Base-by-base conservation (phyloP, 2,329 filamentous ascomycete species). In the Fusarium decemcellulare region DNA sequence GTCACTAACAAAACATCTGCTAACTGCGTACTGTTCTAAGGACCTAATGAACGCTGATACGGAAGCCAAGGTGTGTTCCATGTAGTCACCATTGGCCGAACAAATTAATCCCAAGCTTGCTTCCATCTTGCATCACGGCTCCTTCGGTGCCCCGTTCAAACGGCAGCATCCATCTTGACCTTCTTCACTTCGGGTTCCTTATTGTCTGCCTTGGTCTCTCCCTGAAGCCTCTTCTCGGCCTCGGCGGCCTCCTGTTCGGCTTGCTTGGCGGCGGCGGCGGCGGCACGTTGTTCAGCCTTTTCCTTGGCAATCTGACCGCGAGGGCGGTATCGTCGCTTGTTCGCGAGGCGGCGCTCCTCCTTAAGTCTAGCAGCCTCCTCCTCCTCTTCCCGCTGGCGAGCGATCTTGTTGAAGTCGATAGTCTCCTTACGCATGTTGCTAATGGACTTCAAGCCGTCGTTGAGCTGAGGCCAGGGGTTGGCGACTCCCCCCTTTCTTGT, bases 271-370 rank as follows among this genome's bases (percentile, higher is more conserved):
- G 67, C 63, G 16, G 61, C 59, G 27, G 57, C 48, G 18, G 67
- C 63, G 27, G 61, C 68, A 32, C 51, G 50, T 51, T 37, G 56
- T 23, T 70, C 57, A 5, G 66, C 62, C 50, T 63, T 67, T 43
- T 74, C 71, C 52, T 51, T 71, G 14, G 57, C 61, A 32, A 68
- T 61, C 23, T 73, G 57, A 10, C 71, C 61, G 43, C 72, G 59
- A n/a, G 68, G 68, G 12, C 66, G 57, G 40, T 73, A 76, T 44
- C 67, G 68, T n/a, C 60, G 56, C 39, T 76, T 76, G 44, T 71
- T 75, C 16, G 68, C 72, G 34, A 63, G 52, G 10, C 70, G 68
- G 27, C 62, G 59, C 48, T 70, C 63, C 39, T 76, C 73, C 37
- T 63, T 72, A 27, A 62, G 44, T 12, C 60, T 55, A 27, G 43